Percentiles rank a stretch among this genome's conserved stretches.
Evolutionary conservation across 352 stramenopile species (phyloP).

Genomic region (Phytophthora fragariaefolia): DNA sequence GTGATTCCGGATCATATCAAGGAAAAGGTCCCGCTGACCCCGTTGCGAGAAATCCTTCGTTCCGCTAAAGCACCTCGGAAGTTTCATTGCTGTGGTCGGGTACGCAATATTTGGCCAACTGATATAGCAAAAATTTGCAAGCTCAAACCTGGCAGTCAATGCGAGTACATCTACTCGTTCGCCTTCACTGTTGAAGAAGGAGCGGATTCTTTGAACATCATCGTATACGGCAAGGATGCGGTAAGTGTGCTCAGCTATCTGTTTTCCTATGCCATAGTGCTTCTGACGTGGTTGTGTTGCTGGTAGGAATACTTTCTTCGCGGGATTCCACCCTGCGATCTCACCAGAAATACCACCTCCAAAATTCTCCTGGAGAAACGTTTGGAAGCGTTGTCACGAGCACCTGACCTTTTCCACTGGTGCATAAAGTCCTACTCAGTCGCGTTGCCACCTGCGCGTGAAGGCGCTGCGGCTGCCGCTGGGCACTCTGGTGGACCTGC

Average conservation of each 20-base stretch:
- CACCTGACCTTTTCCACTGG: constrained; percentile 45
- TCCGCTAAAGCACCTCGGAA: constrained; percentile 56
- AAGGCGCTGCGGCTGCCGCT: not conserved
- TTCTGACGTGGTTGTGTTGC: constrained; percentile 1
- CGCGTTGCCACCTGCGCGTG: constrained; percentile 15
- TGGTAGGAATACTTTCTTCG: constrained; percentile 73
- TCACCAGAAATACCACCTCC: constrained; percentile 58
- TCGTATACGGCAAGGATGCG: constrained; percentile 74
- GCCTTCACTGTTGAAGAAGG: constrained; percentile 61
- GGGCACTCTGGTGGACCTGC: constrained; percentile 1
- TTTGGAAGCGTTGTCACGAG: constrained; percentile 41
- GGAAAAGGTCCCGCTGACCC: constrained; percentile 52
- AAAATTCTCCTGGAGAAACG: constrained; percentile 58
- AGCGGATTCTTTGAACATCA: constrained; percentile 59
- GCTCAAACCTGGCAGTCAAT: constrained; percentile 22
- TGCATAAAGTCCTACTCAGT: constrained; percentile 77
- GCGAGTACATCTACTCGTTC: constrained; percentile 74
- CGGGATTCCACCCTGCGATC: constrained; percentile 72
- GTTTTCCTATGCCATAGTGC: not conserved
- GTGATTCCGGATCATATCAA: constrained; percentile 57
- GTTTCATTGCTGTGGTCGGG: constrained; percentile 64
- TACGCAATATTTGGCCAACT: constrained; percentile 54
- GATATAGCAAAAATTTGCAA: constrained; percentile 63
- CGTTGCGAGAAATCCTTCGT: constrained; percentile 42
- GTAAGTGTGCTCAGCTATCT: constrained; percentile 39